A percentile compares a stretch with the other conserved stretches of the same genome.
Evolutionary conservation across 2,329 filamentous ascomycete genomes (phyloP).

Genomic region (Coniochaeta sp.): DNA sequence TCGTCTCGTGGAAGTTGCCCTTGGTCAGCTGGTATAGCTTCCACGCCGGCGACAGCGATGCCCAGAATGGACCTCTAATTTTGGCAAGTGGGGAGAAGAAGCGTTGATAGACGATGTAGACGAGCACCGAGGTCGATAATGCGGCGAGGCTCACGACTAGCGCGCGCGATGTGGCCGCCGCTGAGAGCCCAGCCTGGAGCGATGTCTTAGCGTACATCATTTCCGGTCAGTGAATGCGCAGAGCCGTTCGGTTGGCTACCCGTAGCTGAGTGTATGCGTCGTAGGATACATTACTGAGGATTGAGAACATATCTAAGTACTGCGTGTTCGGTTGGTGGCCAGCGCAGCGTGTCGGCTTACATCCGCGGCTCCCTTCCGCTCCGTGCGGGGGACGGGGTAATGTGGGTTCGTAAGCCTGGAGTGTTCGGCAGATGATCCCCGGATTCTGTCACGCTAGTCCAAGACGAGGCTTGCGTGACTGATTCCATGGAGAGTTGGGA

Average conservation of each 20-base stretch:
- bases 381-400: neutral
- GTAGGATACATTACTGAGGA: neutral
- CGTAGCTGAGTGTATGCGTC: neutral
- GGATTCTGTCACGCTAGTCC: neutral
- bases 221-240: neutral
- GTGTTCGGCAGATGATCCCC: neutral
- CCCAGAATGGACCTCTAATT: slow-evolving; percentile 4
- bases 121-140: neutral
- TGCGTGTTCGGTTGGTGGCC: neutral
- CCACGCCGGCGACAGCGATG: slow-evolving; percentile 5
- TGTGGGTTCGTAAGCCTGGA: neutral
- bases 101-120: slow-evolving; percentile 4
- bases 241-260: neutral
- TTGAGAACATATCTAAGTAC: neutral
- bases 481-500: neutral
- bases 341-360: neutral
- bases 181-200: neutral
- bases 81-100: slow-evolving; percentile 6
- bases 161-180: neutral
- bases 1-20: slow-evolving; percentile 5
- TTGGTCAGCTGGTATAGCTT: slow-evolving; percentile 1
- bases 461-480: neutral
- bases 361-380: neutral
- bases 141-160: neutral
- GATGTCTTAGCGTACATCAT: neutral